Percentiles rank a stretch among this genome's conserved stretches.
Conservation (phyloP, 768 basidiomycete species). For the Collybiopsis luxurians region DNA sequence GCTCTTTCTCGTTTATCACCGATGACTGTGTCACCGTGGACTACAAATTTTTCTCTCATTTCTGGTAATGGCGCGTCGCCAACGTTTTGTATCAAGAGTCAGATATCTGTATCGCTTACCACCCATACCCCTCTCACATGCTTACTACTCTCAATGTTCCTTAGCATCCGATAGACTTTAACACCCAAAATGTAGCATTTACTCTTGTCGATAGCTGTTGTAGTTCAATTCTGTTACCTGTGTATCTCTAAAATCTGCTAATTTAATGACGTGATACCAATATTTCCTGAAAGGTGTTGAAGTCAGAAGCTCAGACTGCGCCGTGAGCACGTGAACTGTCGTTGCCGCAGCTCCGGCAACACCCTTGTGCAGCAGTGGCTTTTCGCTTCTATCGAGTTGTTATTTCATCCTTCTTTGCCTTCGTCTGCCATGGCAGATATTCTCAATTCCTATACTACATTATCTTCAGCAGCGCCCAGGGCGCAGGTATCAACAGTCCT, state of each 20-base stretch:
- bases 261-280: too few species aligned
- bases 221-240: not conserved
- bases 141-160: not conserved
- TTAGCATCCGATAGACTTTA: not conserved
- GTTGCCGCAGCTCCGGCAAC: not conserved
- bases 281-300: too few species aligned
- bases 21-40: not conserved
- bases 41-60: not conserved
- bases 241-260: not conserved
- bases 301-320: too few species aligned
- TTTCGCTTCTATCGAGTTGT: too few species aligned
- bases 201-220: not conserved
- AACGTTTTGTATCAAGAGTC: too few species aligned
- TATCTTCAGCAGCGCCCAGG: constrained; percentile 45
- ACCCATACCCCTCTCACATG: too few species aligned
- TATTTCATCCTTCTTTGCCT: not conserved
- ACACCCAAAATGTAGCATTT: too few species aligned
- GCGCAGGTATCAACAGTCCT: constrained; percentile 45
- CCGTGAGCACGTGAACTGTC: too few species aligned
- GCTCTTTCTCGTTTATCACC: too few species aligned
- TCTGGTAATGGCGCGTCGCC: not conserved
- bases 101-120: too few species aligned
- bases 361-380: too few species aligned
- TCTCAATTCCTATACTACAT: constrained; percentile 43
- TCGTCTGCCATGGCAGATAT: constrained; percentile 40